phyloP scores from a whole-genome alignment of 805 yeast genomes.

The Candida maris region DNA sequence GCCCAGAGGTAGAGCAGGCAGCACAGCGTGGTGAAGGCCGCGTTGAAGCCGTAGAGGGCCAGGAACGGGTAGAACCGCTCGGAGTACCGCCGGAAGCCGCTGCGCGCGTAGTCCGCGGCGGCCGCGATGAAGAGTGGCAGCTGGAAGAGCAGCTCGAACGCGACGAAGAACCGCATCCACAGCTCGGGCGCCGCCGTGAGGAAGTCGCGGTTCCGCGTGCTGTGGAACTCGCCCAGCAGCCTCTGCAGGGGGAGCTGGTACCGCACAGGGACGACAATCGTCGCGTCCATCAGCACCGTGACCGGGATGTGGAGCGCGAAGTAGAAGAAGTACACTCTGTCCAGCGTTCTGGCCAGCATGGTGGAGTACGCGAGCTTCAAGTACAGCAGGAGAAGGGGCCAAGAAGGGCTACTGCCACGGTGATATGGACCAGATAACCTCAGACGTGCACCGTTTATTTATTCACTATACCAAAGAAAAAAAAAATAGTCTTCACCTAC shows the following conservation, averaged over 20 bases:
- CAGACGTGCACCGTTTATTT: too few relatives aligned
- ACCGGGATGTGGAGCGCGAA: constrained; percentile 66
- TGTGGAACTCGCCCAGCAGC: constrained; percentile 53
- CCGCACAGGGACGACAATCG: constrained; percentile 58
- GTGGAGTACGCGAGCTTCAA: too few relatives aligned
- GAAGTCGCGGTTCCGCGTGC: constrained; percentile 66
- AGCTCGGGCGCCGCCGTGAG: constrained; percentile 45
- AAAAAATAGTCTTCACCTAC: too few relatives aligned
- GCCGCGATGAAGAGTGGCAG: constrained; percentile 68
- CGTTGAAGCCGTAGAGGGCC: constrained; percentile 75
- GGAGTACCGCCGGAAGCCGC: constrained; percentile 16
- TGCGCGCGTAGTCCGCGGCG: constrained; percentile 26
- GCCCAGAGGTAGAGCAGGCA: constrained; percentile 55
- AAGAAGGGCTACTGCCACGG: too few relatives aligned
- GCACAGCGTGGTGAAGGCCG: constrained; percentile 70
- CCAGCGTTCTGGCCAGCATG: constrained; percentile 15
- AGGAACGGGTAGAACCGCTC: constrained; percentile 29
- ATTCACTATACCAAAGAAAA: too few relatives aligned
- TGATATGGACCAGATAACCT: too few relatives aligned
- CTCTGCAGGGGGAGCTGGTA: constrained; percentile 48
- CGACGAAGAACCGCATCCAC: constrained; percentile 74
- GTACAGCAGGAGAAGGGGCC: too few relatives aligned
- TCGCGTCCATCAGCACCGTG: constrained; percentile 71
- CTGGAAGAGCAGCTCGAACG: constrained; percentile 71
- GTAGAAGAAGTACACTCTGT: constrained; percentile 25